These are phyloP conservation scores for Decorospora gaudefroyi DNA, from an alignment of 2,329 filamentous ascomycete genomes.

Conservation along the genomic window DNA sequence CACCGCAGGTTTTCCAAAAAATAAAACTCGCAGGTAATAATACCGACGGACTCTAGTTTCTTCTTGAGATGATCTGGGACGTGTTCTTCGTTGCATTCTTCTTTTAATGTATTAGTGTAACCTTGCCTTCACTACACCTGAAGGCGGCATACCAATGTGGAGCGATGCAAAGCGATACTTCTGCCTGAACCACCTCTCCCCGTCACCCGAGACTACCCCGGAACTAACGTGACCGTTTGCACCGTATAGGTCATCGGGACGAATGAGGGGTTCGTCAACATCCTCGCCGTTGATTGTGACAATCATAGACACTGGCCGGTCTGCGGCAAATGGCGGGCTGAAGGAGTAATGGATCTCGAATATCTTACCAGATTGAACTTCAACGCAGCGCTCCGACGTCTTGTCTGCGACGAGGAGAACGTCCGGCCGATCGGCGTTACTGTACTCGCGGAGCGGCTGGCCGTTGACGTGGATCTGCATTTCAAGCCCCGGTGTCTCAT, in stretches of 20 bases:
- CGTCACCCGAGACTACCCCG: conserved; percentile 7
- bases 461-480: conserved; percentile 27
- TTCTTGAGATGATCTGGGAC: conserved; percentile 4
- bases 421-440: conserved; percentile 24
- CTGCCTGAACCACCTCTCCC: conserved; percentile 6
- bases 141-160: conserved; percentile 9
- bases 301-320: conserved; percentile 15
- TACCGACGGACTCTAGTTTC: conserved; percentile 12
- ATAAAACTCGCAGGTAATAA: conserved; percentile 19
- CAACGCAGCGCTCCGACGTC: conserved; percentile 34
- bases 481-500: conserved; percentile 17
- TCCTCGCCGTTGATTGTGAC: conserved; percentile 28
- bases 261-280: conserved; percentile 10
- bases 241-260: conserved; percentile 8
- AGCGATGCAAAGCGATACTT: conserved; percentile 23
- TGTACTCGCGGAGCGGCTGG: conserved; percentile 27
- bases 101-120: not conserved
- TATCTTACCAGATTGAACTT: conserved; percentile 24
- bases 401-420: conserved; percentile 2
- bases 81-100: not conserved
- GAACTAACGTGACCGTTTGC: conserved; percentile 4
- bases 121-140: fast-evolving
- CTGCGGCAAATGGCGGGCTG: conserved; percentile 7
- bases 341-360: conserved; percentile 27
- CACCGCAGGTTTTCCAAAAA: conserved; percentile 9